These are phyloP conservation scores for Colletotrichum limetticola DNA, from an alignment of 2,329 filamentous ascomycete genomes.

Conservation along the genomic window DNA sequence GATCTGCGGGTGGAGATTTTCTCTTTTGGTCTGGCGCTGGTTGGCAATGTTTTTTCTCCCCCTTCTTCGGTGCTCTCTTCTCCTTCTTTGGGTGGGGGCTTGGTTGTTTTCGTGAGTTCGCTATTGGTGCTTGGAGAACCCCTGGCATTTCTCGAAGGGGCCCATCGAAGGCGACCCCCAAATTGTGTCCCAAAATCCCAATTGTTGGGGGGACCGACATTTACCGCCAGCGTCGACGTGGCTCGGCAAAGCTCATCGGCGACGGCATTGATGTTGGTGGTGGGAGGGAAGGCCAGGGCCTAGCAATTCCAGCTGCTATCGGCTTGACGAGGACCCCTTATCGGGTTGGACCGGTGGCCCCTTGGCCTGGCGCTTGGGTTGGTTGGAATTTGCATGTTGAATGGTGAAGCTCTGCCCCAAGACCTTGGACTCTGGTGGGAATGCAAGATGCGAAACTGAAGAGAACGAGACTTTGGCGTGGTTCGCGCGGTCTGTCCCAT, in stretches of 20 bases:
- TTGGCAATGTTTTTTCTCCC: conserved; percentile 28
- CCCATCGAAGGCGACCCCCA: conserved; percentile 32
- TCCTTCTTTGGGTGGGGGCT: conserved; percentile 10
- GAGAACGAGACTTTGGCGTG: conserved; percentile 19
- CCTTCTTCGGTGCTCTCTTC: conserved; percentile 12
- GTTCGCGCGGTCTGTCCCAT: neutral
- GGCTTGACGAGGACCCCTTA: neutral
- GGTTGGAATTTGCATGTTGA: neutral
- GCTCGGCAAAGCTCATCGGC: neutral
- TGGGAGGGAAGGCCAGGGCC: neutral
- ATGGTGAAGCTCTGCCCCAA: neutral
- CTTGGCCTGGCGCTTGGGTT: neutral
- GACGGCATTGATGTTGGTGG: neutral
- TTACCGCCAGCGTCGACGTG: conserved; percentile 15
- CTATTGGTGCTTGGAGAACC: conserved; percentile 14
- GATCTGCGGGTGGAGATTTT: conserved; percentile 49
- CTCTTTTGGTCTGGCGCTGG: conserved; percentile 32
- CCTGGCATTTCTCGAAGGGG: conserved; percentile 34
- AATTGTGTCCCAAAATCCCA: conserved; percentile 27
- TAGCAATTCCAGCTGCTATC: neutral
- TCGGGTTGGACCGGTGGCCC: conserved; percentile 12
- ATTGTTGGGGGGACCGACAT: conserved; percentile 33
- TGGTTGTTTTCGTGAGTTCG: conserved; percentile 9
- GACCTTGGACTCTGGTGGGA: conserved; percentile 11
- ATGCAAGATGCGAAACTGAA: conserved; percentile 15